Percentiles rank a stretch among this genome's conserved stretches.
Conservation (phyloP, 495 filamentous ascomycete species). For the Penicillium cinerascens region DNA sequence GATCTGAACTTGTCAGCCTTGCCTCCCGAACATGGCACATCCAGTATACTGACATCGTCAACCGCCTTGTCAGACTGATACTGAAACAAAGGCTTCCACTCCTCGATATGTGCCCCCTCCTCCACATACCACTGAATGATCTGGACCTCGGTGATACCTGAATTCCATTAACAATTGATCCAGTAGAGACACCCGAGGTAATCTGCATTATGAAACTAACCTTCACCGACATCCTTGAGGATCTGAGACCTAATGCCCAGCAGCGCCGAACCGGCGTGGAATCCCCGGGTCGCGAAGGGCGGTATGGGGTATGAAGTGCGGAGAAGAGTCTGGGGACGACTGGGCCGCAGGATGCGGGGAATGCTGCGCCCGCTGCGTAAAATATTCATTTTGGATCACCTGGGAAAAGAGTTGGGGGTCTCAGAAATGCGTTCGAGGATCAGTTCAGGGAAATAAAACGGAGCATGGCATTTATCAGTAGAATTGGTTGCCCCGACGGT, state of each 20-base stretch:
- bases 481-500: conserved; percentile 34
- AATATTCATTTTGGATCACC: conserved; percentile 31
- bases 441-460: conserved; percentile 2
- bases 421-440: not conserved
- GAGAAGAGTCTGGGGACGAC: conserved; percentile 27
- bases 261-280: conserved; percentile 58
- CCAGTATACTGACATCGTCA: conserved; percentile 62
- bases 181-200: not conserved
- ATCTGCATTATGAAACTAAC: conserved; percentile 40
- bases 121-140: conserved; percentile 99
- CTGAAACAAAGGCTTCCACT: conserved; percentile 97
- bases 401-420: conserved; percentile 4
- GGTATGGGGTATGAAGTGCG: conserved; percentile 25
- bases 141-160: conserved; percentile 96
- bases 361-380: conserved; percentile 29
- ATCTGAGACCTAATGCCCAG: conserved; percentile 78
- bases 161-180: conserved; percentile 7
- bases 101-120: conserved; percentile 90
- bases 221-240: conserved; percentile 95
- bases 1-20: conserved; percentile 52
- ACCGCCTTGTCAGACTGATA: conserved; percentile 98
- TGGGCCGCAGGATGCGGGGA: conserved; percentile 23
- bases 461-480: conserved; percentile 20
- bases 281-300: conserved; percentile 37
- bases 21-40: not conserved